phyloP scores from a whole-genome alignment of 169 alveolate species.

The Perkinsus chesapeaki region DNA sequence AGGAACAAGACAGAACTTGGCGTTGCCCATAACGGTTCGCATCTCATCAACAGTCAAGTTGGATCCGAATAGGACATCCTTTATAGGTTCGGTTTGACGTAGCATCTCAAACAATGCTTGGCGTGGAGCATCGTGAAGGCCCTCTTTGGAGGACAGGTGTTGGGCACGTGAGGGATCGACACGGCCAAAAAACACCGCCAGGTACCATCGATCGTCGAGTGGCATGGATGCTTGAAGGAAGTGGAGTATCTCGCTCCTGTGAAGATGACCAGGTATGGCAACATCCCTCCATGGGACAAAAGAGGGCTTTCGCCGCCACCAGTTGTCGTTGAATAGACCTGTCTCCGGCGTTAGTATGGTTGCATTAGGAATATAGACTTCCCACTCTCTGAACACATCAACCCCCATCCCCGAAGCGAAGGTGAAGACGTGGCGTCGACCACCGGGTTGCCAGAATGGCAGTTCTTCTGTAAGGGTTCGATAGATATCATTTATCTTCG shows the following conservation, averaged over 20 bases:
- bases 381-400: conserved; percentile 23
- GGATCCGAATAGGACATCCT: not conserved
- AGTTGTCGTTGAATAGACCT: conserved; percentile 20
- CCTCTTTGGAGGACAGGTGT: conserved; percentile 5
- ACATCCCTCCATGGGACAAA: conserved; percentile 13
- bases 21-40: conserved; percentile 13
- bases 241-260: not conserved
- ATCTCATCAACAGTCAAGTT: not conserved
- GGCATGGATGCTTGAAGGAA: not conserved
- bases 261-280: conserved; percentile 8
- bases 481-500: not conserved
- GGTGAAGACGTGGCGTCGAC: conserved; percentile 25
- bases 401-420: conserved; percentile 28
- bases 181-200: conserved; percentile 16
- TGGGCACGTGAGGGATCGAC: conserved; percentile 18
- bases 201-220: not conserved
- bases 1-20: conserved; percentile 27
- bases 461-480: conserved; percentile 1
- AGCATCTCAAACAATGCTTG: not conserved
- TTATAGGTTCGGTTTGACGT: not conserved
- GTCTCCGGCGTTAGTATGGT: conserved; percentile 24
- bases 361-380: not conserved
- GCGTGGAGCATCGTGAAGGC: not conserved
- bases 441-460: conserved; percentile 11
- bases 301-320: not conserved